Percentiles rank a stretch among this genome's conserved stretches.
These are phyloP conservation scores for Globisporangium yorkense DNA, from an alignment of 352 stramenopile genomes.

Conservation along the genomic window DNA sequence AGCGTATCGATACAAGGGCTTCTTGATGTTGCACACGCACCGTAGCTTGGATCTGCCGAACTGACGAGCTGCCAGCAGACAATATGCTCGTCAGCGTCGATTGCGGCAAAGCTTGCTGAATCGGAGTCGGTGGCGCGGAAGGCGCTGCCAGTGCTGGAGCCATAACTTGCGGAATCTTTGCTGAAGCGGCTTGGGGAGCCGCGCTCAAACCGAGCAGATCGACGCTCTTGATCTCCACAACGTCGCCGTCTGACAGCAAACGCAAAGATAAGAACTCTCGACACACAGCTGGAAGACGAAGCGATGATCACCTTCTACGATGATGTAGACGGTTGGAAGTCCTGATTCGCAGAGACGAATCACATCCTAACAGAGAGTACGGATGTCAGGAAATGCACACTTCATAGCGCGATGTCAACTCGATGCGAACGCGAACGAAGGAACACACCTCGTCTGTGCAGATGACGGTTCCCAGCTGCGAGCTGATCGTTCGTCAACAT, in stretches of 20 bases:
- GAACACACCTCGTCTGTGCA: conserved; percentile 9
- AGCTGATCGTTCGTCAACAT: conserved; percentile 1
- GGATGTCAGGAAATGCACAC: background rate
- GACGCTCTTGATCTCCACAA: conserved; percentile 10
- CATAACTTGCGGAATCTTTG: background rate
- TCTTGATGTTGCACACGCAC: background rate
- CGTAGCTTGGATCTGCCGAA: conserved; percentile 25
- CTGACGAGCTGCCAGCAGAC: conserved; percentile 11
- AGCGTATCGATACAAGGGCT: background rate
- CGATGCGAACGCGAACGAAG: background rate
- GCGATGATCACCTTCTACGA: conserved; percentile 10
- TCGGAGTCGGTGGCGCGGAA: background rate
- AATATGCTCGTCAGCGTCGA: conserved; percentile 12
- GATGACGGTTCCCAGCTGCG: conserved; percentile 8
- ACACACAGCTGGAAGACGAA: background rate
- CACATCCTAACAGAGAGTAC: conserved; percentile 15
- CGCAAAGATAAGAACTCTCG: too few relatives aligned
- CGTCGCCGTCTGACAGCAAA: conserved; percentile 1
- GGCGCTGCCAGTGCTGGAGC: background rate
- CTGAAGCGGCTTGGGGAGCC: background rate
- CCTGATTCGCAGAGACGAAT: conserved; percentile 12
- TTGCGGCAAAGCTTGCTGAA: background rate
- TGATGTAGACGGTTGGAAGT: conserved; percentile 7
- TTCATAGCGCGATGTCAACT: background rate
- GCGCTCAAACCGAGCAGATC: conserved; percentile 27